Base-by-base conservation (phyloP, 805 yeast genomes). In the Yarrowia sp. region DNA sequence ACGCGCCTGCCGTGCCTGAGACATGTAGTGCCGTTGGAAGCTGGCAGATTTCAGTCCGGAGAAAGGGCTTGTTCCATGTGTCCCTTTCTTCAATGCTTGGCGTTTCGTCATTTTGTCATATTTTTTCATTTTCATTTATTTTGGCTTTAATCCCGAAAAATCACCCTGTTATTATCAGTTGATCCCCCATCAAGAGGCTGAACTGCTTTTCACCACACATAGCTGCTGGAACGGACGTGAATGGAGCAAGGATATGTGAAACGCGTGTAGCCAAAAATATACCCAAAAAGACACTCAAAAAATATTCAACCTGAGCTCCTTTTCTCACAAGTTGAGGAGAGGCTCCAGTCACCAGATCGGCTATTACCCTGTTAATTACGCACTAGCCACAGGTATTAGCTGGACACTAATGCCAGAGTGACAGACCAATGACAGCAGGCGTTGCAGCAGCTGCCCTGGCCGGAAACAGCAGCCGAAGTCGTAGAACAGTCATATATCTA, bases 11-110 rank as follows among this genome's bases (percentile, higher is more conserved):
- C 9, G 48, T 48, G 53, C 53, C 28, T 33, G 53, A 48, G 39
- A 48, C 53, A 48, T 48, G 53, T 48, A 48, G 53, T 48, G 53
- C 53, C 53, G 53, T 48, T 48, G 53, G 31, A 15, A 15, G n/a
- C 38, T 17, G 53, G 39, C 53, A 48, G 15, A n/a, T 14, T 8
- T 48, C 15, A n/a, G 22, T 14, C 51, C 53, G 39, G 53, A 48
- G 53, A 48, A 33, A 47, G 38, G 51, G 38, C 38, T 47, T 31
- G 36, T 47, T 15, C 4, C 51, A 28, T 14, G 35, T 31, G 50
- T 47, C n/a, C 51, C 36, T 31, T 31, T 44, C 22, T 31, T 32
- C 47, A 11, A 18, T 11, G n/a, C 51, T 45, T 45, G 51, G 51
- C 51, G 13, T n/a, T n/a, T n/a, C n/a, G n/a, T n/a, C n/a, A n/a